Conservation (phyloP, 1,284 basidiomycete species). For the Waitea zeae region DNA sequence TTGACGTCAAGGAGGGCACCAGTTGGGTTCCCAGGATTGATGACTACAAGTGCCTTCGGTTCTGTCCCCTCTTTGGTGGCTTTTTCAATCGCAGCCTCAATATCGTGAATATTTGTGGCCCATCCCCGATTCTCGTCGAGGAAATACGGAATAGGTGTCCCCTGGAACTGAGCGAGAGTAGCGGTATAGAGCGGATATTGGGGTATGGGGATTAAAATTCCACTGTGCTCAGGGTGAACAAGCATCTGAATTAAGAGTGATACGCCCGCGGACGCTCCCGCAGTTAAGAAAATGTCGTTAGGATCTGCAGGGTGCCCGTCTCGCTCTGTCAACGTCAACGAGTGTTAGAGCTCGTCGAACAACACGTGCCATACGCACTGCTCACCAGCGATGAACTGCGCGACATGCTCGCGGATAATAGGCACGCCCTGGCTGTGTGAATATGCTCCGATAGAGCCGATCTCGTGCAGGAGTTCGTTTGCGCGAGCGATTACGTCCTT, state of each 20-base stretch:
- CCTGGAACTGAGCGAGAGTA: constrained; percentile 73
- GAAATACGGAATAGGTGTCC: constrained; percentile 77
- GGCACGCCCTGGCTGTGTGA: constrained; percentile 91
- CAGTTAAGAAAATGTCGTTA: constrained; percentile 84
- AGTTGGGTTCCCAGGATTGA: constrained; percentile 95
- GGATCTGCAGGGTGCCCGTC: constrained; percentile 80
- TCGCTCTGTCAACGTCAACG: constrained; percentile 37
- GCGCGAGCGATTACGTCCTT: constrained; percentile 77
- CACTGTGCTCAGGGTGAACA: constrained; percentile 47
- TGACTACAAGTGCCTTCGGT: constrained; percentile 78
- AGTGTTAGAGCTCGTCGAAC: constrained; percentile 1
- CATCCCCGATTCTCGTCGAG: constrained; percentile 74
- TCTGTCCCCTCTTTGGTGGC: constrained; percentile 46
- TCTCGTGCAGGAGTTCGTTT: constrained; percentile 64
- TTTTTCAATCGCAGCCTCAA: constrained; percentile 52
- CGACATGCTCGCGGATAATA: constrained; percentile 77
- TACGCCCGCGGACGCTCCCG: constrained; percentile 87
- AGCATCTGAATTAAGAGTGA: constrained; percentile 76
- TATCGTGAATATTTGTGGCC: constrained; percentile 65
- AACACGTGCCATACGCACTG: too few species aligned
- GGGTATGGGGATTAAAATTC: constrained; percentile 90
- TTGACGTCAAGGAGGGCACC: constrained; percentile 61
- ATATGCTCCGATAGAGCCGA: constrained; percentile 92
- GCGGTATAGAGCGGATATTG: constrained; percentile 98
- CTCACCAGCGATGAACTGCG: constrained; percentile 76